Percentiles rank a stretch among this genome's conserved stretches.
These are phyloP conservation scores for Globisporangium splendens DNA, from an alignment of 352 stramenopile genomes.

Conservation along the genomic window DNA sequence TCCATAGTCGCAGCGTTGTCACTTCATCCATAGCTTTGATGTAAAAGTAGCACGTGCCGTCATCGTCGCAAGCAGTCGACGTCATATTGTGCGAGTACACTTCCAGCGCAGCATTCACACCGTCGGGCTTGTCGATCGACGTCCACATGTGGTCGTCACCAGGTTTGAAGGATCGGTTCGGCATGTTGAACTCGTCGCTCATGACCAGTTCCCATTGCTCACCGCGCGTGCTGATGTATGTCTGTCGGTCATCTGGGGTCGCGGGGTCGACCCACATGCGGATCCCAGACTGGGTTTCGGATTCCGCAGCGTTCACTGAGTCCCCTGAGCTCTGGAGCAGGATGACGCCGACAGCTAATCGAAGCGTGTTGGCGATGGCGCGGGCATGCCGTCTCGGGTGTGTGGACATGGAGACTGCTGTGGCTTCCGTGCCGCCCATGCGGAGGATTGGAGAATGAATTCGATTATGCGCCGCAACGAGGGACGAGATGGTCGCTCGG, in stretches of 20 bases:
- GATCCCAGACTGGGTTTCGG: constrained; percentile 44
- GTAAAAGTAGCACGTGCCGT: constrained; percentile 57
- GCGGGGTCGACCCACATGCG: constrained; percentile 47
- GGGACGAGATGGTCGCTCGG: too few relatives aligned
- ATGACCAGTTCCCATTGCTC: constrained; percentile 70
- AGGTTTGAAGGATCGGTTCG: constrained; percentile 84
- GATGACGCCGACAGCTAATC: too few relatives aligned
- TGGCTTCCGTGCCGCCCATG: too few relatives aligned
- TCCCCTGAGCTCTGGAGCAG: too few relatives aligned
- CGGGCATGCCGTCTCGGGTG: constrained; percentile 41
- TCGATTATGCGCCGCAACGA: too few relatives aligned
- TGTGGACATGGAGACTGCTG: too few relatives aligned
- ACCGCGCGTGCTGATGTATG: constrained; percentile 36
- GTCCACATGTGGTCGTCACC: constrained; percentile 92
- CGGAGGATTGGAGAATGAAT: too few relatives aligned
- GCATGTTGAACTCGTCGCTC: constrained; percentile 91
- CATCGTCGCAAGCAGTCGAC: constrained; percentile 43
- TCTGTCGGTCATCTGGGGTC: constrained; percentile 32
- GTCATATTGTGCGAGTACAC: constrained; percentile 91
- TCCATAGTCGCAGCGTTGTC: constrained; percentile 44
- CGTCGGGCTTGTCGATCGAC: constrained; percentile 93
- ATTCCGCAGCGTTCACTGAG: too few relatives aligned
- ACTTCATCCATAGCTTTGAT: constrained; percentile 49
- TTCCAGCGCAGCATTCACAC: constrained; percentile 89
- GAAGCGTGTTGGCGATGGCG: constrained; percentile 58